Base-by-base conservation (phyloP, 1,284 basidiomycete genomes). In the Phellinidium pouzarii region DNA sequence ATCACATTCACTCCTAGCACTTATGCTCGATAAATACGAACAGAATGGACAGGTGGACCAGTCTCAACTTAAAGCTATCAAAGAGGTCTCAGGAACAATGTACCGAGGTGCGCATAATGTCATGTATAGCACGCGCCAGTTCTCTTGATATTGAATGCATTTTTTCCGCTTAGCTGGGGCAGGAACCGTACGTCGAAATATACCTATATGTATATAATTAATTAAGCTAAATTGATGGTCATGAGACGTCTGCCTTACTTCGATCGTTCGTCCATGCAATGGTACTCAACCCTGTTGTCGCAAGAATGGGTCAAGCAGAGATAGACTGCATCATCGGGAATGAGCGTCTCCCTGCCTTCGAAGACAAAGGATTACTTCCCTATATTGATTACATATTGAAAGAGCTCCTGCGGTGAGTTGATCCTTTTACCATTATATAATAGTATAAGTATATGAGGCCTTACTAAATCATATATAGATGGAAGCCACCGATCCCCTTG, bases 321-420 rank as follows among this genome's bases (percentile, higher is more conserved):
- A 53, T 68, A 12, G 66, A 68, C 44, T 12, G 20, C 4, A 59
- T 67, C 1, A 53, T 65, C 5, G 59, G 58, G 3, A 29, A 34
- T 4, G 52, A 60, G n/a, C 59, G 62, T 22, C 46, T 67, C 5
- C 67, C 68, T 2, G 55, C 47, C 1, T 61, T 67, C 11, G 58
- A 56, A 8, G 67, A 69, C 42, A 26, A 56, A 7, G 52, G 56
- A 1, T 22, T 45, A 3, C 51, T 68, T 8, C 65, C 65, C 0
- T 68, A 65, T 54, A 58, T 67, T 11, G 48, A 54, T 26, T 66
- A 64, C 0, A 53, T 65, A 4, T 51, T 65, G 22, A 61, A 66
- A 43, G 68, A 70, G 52, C 56, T 59, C 1, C 49, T 64, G 26
- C 56, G 67, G 20, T 68, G 20, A 23, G 41, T 27, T 27, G 9